Conservation (phyloP, 306 rosid genomes). For the Lathyrus tuberosus region DNA sequence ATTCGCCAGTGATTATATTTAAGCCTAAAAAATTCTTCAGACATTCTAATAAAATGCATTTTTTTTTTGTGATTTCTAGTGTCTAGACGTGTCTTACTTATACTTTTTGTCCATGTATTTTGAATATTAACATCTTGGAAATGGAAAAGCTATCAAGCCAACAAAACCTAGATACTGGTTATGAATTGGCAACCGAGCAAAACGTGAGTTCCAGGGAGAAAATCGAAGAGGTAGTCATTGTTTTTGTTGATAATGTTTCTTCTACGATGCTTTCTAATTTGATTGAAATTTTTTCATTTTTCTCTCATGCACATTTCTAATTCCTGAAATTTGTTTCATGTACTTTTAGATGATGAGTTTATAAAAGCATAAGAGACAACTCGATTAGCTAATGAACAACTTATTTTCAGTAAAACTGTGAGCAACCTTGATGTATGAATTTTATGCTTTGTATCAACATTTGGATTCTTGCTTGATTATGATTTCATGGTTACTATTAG, state of each 20-base stretch:
- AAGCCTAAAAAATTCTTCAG: too few species aligned
- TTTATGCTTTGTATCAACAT: conserved; percentile 31
- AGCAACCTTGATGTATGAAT: conserved; percentile 42
- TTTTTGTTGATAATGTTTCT: background rate
- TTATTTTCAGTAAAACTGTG: conserved; percentile 50
- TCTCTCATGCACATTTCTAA: conserved; percentile 2
- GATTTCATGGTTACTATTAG: conserved; percentile 21
- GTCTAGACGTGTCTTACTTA: conserved; percentile 21
- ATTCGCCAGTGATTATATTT: too few species aligned
- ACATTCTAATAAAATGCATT: background rate
- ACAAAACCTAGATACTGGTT: conserved; percentile 67
- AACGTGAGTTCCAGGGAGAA: conserved; percentile 63
- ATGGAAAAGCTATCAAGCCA: conserved; percentile 80
- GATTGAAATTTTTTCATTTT: too few species aligned
- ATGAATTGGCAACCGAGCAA: conserved; percentile 77
- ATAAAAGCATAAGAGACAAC: conserved; percentile 64
- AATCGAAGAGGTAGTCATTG: conserved; percentile 66
- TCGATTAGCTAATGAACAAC: conserved; percentile 59
- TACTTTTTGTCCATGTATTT: conserved; percentile 16
- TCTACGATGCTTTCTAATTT: too few species aligned
- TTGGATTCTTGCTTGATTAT: conserved; percentile 16
- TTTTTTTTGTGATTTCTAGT: too few species aligned
- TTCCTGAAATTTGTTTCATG: conserved; percentile 30
- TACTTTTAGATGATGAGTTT: conserved; percentile 65
- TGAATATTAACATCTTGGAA: conserved; percentile 78